These are phyloP conservation scores for Anacardium occidentale DNA, from an alignment of 345 rosid species.

Conservation along the genomic window DNA sequence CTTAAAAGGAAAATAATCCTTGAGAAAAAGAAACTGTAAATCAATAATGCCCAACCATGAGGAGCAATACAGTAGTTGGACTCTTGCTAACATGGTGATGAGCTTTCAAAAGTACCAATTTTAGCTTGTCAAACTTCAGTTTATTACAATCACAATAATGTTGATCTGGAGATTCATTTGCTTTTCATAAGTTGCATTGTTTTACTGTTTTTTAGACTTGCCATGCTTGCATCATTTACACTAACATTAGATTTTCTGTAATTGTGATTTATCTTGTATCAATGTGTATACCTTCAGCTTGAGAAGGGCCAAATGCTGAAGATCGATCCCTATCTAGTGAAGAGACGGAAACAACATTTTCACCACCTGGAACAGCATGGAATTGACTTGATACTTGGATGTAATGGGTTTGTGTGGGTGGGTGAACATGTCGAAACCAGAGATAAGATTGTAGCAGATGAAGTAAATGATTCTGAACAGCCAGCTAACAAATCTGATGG, in stretches of 20 bases:
- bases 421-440: constrained; percentile 73
- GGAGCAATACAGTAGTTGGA: neutral
- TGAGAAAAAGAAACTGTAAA: neutral
- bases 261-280: neutral
- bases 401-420: constrained; percentile 94
- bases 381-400: constrained; percentile 79
- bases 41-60: neutral
- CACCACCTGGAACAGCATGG: constrained; percentile 69
- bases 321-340: constrained; percentile 73
- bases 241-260: neutral
- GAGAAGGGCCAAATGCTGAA: constrained; percentile 79
- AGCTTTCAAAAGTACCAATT: neutral
- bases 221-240: neutral
- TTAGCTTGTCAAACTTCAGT: neutral
- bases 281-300: constrained; percentile 47
- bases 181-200: neutral
- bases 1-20: neutral
- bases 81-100: neutral
- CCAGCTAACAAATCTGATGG: constrained; percentile 27
- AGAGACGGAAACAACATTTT: constrained; percentile 81
- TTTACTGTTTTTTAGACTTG: neutral
- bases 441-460: constrained; percentile 53
- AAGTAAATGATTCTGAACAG: constrained; percentile 37
- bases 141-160: neutral
- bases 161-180: neutral